phyloP scores from a whole-genome alignment of 108 stramenopile species.

The Cyclostephanos invisitatus region DNA sequence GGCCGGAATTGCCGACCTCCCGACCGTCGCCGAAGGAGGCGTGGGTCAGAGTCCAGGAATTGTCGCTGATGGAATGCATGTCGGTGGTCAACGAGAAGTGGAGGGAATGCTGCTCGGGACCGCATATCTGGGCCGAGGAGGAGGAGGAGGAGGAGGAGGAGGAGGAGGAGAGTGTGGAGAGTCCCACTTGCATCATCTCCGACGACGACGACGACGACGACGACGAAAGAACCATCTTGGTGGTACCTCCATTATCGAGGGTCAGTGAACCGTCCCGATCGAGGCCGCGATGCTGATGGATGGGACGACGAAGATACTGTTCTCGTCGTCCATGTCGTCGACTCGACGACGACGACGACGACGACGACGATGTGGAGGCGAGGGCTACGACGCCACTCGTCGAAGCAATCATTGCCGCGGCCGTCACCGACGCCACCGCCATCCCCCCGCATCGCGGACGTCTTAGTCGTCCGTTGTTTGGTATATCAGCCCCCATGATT shows the following conservation, averaged over 20 bases:
- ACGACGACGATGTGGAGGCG: neutral
- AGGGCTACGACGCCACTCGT: neutral
- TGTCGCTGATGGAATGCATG: constrained; percentile 17
- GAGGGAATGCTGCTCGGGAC: constrained; percentile 7
- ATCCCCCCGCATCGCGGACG: neutral
- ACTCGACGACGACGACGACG: neutral
- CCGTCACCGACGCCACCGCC: neutral
- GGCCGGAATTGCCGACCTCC: neutral
- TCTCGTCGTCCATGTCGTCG: neutral
- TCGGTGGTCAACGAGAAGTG: constrained; percentile 14
- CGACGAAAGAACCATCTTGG: neutral
- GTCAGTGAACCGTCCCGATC: neutral
- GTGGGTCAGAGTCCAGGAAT: constrained; percentile 12
- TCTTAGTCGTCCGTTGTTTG: neutral
- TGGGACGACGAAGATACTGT: neutral
- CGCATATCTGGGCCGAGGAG: neutral
- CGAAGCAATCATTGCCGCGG: neutral
- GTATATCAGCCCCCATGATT: neutral
- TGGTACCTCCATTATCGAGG: neutral
- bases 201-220: neutral
- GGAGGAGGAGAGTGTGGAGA: neutral
- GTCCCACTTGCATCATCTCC: neutral
- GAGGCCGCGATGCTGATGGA: neutral
- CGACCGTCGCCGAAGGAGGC: neutral
- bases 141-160: neutral